phyloP scores from a whole-genome alignment of 1,284 basidiomycete genomes.

The Ceratobasidium sp. region DNA sequence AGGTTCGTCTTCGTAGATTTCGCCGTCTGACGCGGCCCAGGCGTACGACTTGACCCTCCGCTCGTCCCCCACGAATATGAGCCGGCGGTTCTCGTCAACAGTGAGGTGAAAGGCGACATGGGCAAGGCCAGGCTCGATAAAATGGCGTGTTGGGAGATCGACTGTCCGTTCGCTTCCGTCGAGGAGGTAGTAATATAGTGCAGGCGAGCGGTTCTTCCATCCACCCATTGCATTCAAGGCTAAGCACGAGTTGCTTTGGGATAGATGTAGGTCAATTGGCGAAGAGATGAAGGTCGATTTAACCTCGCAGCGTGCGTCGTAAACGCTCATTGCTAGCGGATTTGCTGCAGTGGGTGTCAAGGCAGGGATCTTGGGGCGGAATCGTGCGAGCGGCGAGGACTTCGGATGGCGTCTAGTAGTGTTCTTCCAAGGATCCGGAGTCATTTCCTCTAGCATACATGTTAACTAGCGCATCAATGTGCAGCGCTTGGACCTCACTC shows the following conservation, averaged over 20 bases:
- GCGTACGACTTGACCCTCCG: conserved; percentile 29
- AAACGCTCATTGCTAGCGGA: conserved; percentile 5
- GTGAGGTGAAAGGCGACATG: conserved; percentile 20
- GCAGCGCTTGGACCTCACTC: too few relatives aligned
- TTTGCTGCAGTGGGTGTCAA: conserved; percentile 28
- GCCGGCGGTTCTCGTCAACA: conserved; percentile 33
- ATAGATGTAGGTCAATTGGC: neutral
- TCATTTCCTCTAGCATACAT: neutral
- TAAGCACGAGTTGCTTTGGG: conserved; percentile 1
- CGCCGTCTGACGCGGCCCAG: conserved; percentile 5
- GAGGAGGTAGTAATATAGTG: neutral
- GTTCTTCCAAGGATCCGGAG: neutral
- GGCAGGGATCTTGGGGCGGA: conserved; percentile 9
- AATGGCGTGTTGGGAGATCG: neutral
- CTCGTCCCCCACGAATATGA: conserved; percentile 34
- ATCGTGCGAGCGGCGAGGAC: conserved; percentile 1
- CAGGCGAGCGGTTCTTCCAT: conserved; percentile 23
- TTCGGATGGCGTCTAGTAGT: conserved; percentile 12
- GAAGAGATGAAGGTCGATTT: neutral
- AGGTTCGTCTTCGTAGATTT: conserved; percentile 3
- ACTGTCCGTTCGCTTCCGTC: neutral
- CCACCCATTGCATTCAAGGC: conserved; percentile 19
- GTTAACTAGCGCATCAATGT: too few relatives aligned
- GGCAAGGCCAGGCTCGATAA: conserved; percentile 8
- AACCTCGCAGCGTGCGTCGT: conserved; percentile 40